Evolutionary conservation across 2,329 filamentous ascomycete genomes (phyloP).

Genomic region (Pochonia chlamydosporia): DNA sequence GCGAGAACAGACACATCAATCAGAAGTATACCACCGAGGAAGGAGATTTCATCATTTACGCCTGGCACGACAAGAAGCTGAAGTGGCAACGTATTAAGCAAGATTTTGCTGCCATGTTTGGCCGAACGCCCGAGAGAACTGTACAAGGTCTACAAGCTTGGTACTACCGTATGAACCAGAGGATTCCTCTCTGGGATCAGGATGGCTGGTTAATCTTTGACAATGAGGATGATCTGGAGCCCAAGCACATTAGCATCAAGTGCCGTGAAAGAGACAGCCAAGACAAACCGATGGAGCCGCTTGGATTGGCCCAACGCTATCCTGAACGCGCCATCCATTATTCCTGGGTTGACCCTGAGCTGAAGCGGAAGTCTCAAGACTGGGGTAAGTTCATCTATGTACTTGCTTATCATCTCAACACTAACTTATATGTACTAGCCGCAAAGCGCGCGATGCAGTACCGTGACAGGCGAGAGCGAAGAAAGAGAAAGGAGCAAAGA

Average conservation of each 20-base stretch:
- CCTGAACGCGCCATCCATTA: slow-evolving; percentile 42
- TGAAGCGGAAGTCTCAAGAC: slow-evolving; percentile 30
- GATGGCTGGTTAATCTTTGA: slow-evolving; percentile 35
- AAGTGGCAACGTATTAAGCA: slow-evolving; percentile 36
- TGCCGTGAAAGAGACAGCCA: slow-evolving; percentile 32
- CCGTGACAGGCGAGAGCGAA: slow-evolving; percentile 29
- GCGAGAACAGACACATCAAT: slow-evolving; percentile 34
- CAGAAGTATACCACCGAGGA: slow-evolving; percentile 38
- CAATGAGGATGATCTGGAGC: slow-evolving; percentile 31
- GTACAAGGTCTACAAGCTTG: slow-evolving; percentile 36
- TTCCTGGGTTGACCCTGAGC: slow-evolving; percentile 34
- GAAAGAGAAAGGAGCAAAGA: slow-evolving; percentile 32
- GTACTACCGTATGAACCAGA: slow-evolving; percentile 38
- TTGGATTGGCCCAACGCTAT: slow-evolving; percentile 36
- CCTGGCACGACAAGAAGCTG: slow-evolving; percentile 37
- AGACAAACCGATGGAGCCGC: slow-evolving; percentile 29
- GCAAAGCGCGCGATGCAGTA: slow-evolving; percentile 29
- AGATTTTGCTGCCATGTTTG: slow-evolving; percentile 32
- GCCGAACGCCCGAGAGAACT: slow-evolving; percentile 29
- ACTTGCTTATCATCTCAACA: not conserved
- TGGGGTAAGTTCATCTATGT: slow-evolving; percentile 30
- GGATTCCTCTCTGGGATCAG: slow-evolving; percentile 33
- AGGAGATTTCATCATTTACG: slow-evolving; percentile 38
- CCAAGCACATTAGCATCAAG: slow-evolving; percentile 31
- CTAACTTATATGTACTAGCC: slow-evolving; percentile 17